Conservation (phyloP, 2,329 filamentous ascomycete genomes). For the Fusarium sp. region DNA sequence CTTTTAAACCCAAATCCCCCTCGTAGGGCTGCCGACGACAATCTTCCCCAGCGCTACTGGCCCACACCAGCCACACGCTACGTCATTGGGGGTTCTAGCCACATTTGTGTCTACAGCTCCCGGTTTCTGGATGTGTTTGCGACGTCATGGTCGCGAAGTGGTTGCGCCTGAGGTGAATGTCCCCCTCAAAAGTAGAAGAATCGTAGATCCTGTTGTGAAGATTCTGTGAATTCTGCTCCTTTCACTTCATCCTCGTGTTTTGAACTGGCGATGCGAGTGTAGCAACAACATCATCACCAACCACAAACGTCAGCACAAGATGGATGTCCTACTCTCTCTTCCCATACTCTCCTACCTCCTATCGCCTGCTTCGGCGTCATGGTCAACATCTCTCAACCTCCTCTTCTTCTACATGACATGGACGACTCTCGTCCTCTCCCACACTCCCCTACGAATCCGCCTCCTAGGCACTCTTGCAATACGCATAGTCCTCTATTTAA, state of each 20-base stretch:
- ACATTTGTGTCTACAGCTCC: neutral
- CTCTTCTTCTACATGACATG: constrained; percentile 93
- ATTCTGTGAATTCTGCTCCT: neutral
- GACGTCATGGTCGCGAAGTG: constrained; percentile 30
- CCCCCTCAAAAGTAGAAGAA: neutral
- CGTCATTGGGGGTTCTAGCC: constrained; percentile 22
- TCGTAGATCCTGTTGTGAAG: neutral
- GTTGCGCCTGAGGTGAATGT: neutral
- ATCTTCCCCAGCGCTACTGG: neutral
- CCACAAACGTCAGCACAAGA: constrained; percentile 43
- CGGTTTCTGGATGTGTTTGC: constrained; percentile 5
- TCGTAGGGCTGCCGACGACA: constrained; percentile 21
- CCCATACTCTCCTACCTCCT: constrained; percentile 78
- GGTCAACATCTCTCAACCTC: constrained; percentile 83
- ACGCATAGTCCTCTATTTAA: constrained; percentile 76
- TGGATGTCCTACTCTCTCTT: constrained; percentile 78
- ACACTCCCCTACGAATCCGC: constrained; percentile 80
- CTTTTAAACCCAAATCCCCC: neutral
- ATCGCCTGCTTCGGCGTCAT: constrained; percentile 72
- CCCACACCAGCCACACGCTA: constrained; percentile 26
- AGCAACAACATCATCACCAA: constrained; percentile 6
- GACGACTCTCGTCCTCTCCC: constrained; percentile 83
- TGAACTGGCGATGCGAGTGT: constrained; percentile 11
- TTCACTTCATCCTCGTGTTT: neutral
- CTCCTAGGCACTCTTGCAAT: constrained; percentile 76